Base-by-base conservation (phyloP, 2,329 filamentous ascomycete species). In the Trichoderma sp. region DNA sequence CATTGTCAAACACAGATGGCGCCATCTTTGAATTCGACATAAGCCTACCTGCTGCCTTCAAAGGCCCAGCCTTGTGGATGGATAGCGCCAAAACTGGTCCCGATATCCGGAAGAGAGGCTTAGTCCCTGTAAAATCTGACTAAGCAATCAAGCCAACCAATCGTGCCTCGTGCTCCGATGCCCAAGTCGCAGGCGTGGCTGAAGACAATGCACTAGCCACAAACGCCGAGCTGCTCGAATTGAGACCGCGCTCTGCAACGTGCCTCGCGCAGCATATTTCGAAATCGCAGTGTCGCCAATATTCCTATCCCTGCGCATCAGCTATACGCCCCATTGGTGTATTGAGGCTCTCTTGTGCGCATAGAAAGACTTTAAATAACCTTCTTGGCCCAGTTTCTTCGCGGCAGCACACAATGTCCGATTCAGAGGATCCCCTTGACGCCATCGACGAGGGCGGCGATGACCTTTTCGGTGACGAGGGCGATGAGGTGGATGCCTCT, bases 401-500 rank as follows among this genome's bases (percentile, higher is more conserved):
- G 24, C 32, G 43, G 15, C 34, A 18, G 24, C 15, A 43, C 75
- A 77, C 57, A 62, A 89, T 89, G 87, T 89, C 87, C 21, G 87
- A 89, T 75, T 87, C 86, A 1, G 87, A 89, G 74, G 87, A 88
- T 69, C 81, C 82, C 69, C 79, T 87, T 75, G 86, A 87, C 64
- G 81, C 82, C 72, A 83, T 87, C 71, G 87, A 89, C 71, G 86
- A 86, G 64, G 87, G 83, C 71, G 89, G 84, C 72, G 89, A 89
- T 77, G 89, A 91, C 77, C 84, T 91, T 60, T 91, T 91, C 73
- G 89, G 88, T 67, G 88, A 89, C 71, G 87, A 86, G 66, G 87
- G 83, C 47, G 84, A 92, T 75, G 88, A 89, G 72, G 89, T 91
- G 39, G 74, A 78, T 62, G 74, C 77, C 81, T 89, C 74, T 87